Base-by-base conservation (phyloP, 495 filamentous ascomycete species). In the Podospora pseudopauciseta region DNA sequence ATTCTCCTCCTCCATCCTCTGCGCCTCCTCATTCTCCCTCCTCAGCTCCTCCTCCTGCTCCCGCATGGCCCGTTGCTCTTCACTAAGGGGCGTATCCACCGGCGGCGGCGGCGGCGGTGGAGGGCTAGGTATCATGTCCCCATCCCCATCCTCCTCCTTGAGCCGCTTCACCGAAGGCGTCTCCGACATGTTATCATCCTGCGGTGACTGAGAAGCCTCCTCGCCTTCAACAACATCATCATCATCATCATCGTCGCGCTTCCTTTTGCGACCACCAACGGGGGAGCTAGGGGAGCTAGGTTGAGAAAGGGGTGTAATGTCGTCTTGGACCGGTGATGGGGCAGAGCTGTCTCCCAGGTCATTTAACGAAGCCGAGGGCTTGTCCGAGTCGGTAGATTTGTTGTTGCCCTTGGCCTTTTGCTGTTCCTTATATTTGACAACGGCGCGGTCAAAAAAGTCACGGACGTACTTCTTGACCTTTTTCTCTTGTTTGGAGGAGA, bases 361-460 rank as follows among this genome's bases (percentile, higher is more conserved):
- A 61, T 49, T 5, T 72, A 68, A 30, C 59, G 65, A 59, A 5
- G 54, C 44, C 70, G 30, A 34, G 23, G 64, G 30, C n/a, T 32
- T 30, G 7, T 26, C 49, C 9, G 39, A 28, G 4, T 60, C 16
- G 23, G 67, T 11, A 19, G 32, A 16, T 60, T 67, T 72, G 9
- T 67, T 72, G 9, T 86, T 84, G 3, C 81, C 81, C 74, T 88
- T 91, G 70, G 81, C 85, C 75, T 87, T 87, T 66, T 96, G 90
- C 64, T 89, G 82, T 60, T 84, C 88, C 39, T 81, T 82, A 72
- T 90, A 89, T 80, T 96, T 96, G 62, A 82, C 81, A 2, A 92
- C 87, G 0, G 91, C 93, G 73, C 92, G 93, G 39, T 94, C 91
- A 75, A 97, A 93, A 78, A 86, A 97, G 20, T 91, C 86, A 65